These are phyloP conservation scores for Tagetes erecta DNA, from an alignment of 129 eudicot species.

Conservation along the genomic window DNA sequence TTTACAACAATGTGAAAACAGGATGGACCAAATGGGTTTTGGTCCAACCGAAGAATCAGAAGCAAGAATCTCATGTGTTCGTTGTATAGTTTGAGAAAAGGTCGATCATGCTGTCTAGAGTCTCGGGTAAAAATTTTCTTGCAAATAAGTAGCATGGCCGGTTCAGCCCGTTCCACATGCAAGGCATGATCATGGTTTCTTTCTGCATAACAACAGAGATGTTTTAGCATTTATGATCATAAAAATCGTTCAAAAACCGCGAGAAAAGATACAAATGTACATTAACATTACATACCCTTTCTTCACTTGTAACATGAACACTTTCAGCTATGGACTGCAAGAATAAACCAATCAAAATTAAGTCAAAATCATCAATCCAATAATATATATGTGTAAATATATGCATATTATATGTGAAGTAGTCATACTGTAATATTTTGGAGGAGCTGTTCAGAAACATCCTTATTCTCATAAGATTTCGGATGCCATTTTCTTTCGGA, in stretches of 20 bases:
- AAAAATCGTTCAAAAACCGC: background rate
- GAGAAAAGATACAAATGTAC: background rate
- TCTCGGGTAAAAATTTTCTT: constrained; percentile 76
- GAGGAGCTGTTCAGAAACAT: constrained; percentile 58
- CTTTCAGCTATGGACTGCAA: constrained; percentile 73
- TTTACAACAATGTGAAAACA: constrained; percentile 44
- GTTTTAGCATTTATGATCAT: constrained; percentile 9
- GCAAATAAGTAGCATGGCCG: constrained; percentile 92
- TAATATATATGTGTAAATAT: background rate
- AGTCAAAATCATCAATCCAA: background rate
- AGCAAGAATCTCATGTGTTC: constrained; percentile 28
- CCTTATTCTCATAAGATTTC: constrained; percentile 58
- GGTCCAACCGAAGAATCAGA: constrained; percentile 61
- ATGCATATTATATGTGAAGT: background rate
- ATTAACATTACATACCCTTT: constrained; percentile 36
- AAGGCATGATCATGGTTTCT: constrained; percentile 48
- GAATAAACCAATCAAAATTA: background rate
- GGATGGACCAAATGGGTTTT: constrained; percentile 28
- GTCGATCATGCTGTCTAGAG: constrained; percentile 57
- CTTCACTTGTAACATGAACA: constrained; percentile 78
- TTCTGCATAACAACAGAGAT: constrained; percentile 38
- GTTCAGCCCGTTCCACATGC: constrained; percentile 83
- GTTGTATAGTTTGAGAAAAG: constrained; percentile 72
- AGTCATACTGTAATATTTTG: constrained; percentile 66
- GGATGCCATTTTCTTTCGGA: constrained; percentile 98